Percentiles rank a stretch among this genome's conserved stretches.
Conservation (phyloP, 1,284 basidiomycete genomes). For the Ganoderma resinaceum region DNA sequence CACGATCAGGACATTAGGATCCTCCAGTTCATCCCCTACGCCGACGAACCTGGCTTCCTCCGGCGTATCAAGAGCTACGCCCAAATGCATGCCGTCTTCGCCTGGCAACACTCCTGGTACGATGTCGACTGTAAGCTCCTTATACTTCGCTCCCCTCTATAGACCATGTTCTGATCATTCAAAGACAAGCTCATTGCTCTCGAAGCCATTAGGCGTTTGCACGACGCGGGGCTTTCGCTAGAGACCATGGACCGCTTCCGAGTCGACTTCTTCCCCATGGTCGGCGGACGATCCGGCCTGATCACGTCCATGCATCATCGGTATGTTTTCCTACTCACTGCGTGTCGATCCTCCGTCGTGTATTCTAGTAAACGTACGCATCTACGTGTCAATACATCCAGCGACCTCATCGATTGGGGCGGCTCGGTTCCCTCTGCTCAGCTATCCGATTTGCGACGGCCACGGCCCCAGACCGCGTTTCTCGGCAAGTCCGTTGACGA, state of each 20-base stretch:
- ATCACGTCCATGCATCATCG: conserved; percentile 1
- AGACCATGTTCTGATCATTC: neutral
- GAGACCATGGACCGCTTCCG: conserved; percentile 12
- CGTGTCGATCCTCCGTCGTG: neutral
- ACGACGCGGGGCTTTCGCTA: neutral
- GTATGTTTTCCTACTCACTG: conserved; percentile 5
- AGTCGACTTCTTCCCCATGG: conserved; percentile 3
- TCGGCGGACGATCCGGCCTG: neutral
- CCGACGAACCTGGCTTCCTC: conserved; percentile 44
- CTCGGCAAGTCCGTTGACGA: neutral
- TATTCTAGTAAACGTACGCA: conserved; percentile 7
- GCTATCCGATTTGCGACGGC: neutral
- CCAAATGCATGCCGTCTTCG: conserved; percentile 24
- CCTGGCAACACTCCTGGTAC: conserved; percentile 45
- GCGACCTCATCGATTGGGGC: conserved; percentile 13
- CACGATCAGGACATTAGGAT: conserved; percentile 7
- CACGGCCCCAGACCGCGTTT: neutral
- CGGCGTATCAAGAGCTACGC: conserved; percentile 25
- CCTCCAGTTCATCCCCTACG: conserved; percentile 43
- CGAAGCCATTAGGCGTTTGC: conserved; percentile 31
- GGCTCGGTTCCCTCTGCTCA: neutral
- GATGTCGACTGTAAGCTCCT: conserved; percentile 52
- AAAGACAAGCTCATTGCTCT: conserved; percentile 39
- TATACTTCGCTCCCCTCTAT: neutral
- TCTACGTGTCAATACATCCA: neutral